These are phyloP conservation scores for Gracilaria vermiculophylla DNA, from an alignment of 23 red algal species.

Conservation along the genomic window DNA sequence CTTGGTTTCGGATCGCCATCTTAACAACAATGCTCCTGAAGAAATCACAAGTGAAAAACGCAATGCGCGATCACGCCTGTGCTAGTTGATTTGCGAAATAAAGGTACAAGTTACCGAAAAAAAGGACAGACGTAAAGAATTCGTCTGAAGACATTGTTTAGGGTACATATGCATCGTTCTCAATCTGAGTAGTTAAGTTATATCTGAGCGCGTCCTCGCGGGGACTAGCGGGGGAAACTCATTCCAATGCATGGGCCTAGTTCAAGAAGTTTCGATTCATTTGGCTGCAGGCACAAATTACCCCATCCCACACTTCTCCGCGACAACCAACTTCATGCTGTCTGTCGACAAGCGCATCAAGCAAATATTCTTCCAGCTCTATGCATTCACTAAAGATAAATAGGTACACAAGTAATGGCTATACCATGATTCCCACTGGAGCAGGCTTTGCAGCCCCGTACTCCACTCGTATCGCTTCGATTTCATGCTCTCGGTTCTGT, in stretches of 20 bases:
- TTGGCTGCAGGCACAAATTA: background rate
- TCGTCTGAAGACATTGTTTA: background rate
- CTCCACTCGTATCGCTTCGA: slow-evolving; percentile 23
- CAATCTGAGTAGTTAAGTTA: background rate
- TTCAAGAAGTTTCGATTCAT: too few species aligned
- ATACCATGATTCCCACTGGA: background rate
- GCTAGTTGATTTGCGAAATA: background rate
- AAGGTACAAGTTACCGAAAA: background rate
- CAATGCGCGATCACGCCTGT: too few species aligned
- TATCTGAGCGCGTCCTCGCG: background rate
- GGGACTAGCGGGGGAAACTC: background rate
- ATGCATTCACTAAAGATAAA: background rate
- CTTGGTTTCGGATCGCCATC: too few species aligned
- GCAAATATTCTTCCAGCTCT: background rate
- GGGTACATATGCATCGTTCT: background rate
- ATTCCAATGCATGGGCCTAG: too few species aligned
- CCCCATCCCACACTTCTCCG: background rate
- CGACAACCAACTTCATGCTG: background rate
- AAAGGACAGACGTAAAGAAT: background rate
- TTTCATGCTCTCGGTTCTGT: slow-evolving; percentile 49
- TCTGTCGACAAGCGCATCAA: background rate
- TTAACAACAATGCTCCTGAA: too few species aligned
- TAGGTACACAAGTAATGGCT: background rate
- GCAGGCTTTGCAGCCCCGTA: background rate
- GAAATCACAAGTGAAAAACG: too few species aligned